Evolutionary conservation across 2,329 filamentous ascomycete species (phyloP).

Genomic region (Penicillium griseofulvum): DNA sequence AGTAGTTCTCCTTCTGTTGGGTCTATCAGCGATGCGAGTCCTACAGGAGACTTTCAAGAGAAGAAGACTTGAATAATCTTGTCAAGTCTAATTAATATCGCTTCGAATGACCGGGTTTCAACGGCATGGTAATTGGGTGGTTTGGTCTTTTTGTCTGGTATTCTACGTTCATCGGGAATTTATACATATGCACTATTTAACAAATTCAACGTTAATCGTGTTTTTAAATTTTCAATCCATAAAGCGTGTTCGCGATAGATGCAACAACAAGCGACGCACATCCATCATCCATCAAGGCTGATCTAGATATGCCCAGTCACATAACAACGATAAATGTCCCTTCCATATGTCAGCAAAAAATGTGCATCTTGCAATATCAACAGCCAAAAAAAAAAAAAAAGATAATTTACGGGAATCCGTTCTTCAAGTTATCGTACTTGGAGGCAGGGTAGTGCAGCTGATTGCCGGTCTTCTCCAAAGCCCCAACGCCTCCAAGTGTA

Average conservation of each 20-base stretch:
- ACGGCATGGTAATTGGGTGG: neutral
- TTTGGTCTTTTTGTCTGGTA: neutral
- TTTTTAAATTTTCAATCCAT: neutral
- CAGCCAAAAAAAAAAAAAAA: neutral
- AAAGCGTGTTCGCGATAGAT: neutral
- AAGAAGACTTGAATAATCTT: neutral
- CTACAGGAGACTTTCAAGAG: neutral
- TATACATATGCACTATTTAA: neutral
- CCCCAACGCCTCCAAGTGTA: constrained; percentile 29
- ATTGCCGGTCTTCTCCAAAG: constrained; percentile 50
- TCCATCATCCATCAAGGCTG: neutral
- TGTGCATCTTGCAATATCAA: neutral
- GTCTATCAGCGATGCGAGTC: neutral
- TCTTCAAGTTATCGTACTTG: constrained; percentile 53
- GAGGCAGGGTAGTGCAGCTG: constrained; percentile 52
- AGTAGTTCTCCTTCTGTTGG: neutral
- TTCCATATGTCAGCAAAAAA: neutral
- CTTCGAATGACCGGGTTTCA: too few species aligned
- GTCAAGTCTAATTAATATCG: neutral
- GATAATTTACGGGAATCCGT: constrained; percentile 13
- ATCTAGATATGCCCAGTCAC: neutral
- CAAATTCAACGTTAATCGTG: neutral
- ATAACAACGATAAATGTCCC: neutral
- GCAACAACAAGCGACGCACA: neutral
- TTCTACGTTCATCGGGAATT: neutral